Base-by-base conservation (phyloP, 2,329 filamentous ascomycete species). In the Alternaria solani region DNA sequence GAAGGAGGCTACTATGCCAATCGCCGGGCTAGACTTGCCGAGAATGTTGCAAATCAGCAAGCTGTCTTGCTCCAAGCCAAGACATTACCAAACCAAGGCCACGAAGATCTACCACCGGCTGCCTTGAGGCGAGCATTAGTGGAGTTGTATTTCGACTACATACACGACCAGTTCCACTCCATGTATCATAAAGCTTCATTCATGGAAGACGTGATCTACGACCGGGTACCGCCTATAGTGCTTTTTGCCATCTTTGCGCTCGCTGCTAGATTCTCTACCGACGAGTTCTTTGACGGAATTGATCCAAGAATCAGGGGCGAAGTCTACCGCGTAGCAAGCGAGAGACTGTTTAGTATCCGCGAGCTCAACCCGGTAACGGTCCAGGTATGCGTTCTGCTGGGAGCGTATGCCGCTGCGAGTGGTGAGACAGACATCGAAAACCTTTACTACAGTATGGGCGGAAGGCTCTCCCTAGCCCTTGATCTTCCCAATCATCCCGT, bases 1-100 rank as follows among this genome's bases (percentile, higher is more conserved):
- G 67, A 69, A 51, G 68, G 68, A 16, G 68, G 68, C 12, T 71
- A 71, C 44, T 71, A 71, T 63, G 68, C 68, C 46, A 62, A 61
- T 51, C 63, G 67, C 55, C 66, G 55, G 34, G 67, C 67, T 23
- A 65, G 57, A 34, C 63, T 66, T 25, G 60, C 65, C 26, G 61
- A 64, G 42, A 32, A 53, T 9, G 46, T 51, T 32, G 47, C 41
- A 30, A 41, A n/a, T 32, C 63, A 68, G 36, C 61, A 49, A 9
- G 18, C 38, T 23, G 1, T n/a, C 30, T 20, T 12, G n/a, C 30
- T 26, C 7, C 57, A 59, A 41, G 44, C 44, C 25, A 55, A 51
- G 18, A 52, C 55, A 57, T 26, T 51, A 8, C 49, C 59, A 57
- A 57, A 57, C 23, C 63, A 52, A 54, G 32, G 43, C 16, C 47